These are phyloP conservation scores for Populus tremula DNA, from an alignment of 345 rosid genomes.

Conservation along the genomic window DNA sequence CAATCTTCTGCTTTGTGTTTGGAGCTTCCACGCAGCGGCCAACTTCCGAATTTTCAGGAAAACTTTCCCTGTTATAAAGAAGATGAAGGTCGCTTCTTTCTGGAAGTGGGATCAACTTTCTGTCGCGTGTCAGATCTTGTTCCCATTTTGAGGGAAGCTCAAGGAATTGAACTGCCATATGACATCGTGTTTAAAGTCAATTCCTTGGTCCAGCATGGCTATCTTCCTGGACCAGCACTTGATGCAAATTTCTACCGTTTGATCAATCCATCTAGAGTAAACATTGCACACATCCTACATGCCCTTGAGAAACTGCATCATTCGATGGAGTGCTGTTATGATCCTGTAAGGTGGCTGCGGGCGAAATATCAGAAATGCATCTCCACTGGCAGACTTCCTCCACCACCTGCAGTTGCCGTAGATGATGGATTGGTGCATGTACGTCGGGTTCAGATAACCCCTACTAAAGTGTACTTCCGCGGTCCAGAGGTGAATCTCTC, in stretches of 20 bases:
- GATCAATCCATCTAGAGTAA: slow-evolving; percentile 22
- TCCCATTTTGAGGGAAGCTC: slow-evolving; percentile 41
- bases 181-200: slow-evolving; percentile 42
- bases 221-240: slow-evolving; percentile 43
- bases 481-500: slow-evolving; percentile 58
- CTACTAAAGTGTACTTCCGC: slow-evolving; percentile 44
- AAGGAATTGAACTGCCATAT: slow-evolving; percentile 31
- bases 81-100: slow-evolving; percentile 1
- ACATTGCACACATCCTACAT: slow-evolving; percentile 32
- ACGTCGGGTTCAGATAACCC: slow-evolving; percentile 47
- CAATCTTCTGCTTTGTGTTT: slow-evolving; percentile 54
- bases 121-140: slow-evolving; percentile 29
- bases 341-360: slow-evolving; percentile 43
- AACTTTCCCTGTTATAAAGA: slow-evolving; percentile 31
- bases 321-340: slow-evolving; percentile 41
- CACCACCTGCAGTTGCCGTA: slow-evolving; percentile 24
- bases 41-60: slow-evolving; percentile 36
- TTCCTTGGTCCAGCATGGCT: slow-evolving; percentile 47
- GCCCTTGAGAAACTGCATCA: slow-evolving; percentile 37
- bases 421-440: slow-evolving; percentile 44
- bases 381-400: slow-evolving; percentile 14
- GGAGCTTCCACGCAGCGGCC: slow-evolving; percentile 32
- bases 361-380: slow-evolving; percentile 16
- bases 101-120: slow-evolving; percentile 32
- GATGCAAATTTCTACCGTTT: slow-evolving; percentile 31